Conservation (phyloP, 306 rosid genomes). For the peach (Prunus persica) region DNA sequence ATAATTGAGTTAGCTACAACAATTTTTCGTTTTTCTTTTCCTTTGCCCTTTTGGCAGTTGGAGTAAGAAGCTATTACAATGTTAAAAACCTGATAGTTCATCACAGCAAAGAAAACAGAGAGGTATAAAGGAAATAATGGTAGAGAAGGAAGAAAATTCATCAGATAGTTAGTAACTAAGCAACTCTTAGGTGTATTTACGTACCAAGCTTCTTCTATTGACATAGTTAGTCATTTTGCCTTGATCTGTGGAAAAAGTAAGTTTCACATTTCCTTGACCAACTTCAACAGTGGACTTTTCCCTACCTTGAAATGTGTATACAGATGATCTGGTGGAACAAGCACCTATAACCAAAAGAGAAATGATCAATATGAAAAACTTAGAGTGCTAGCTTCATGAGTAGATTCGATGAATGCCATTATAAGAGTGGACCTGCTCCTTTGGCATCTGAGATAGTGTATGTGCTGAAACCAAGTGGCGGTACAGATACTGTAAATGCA, state of each 20-base stretch:
- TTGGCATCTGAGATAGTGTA: constrained; percentile 38
- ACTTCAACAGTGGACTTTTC: constrained; percentile 41
- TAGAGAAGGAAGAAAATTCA: constrained; percentile 8
- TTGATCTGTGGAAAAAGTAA: constrained; percentile 36
- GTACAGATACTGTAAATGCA: constrained; percentile 46
- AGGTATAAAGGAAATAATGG: not conserved
- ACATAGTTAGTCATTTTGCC: constrained; percentile 34
- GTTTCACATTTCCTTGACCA: constrained; percentile 50
- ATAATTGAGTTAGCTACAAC: constrained; percentile 12
- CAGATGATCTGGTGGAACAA: constrained; percentile 52
- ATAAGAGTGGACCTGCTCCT: constrained; percentile 32
- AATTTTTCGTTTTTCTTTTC: not conserved
- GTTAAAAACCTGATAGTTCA: not conserved
- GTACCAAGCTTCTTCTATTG: constrained; percentile 45
- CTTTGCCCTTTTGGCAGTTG: not conserved
- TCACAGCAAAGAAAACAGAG: not conserved
- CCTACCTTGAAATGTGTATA: constrained; percentile 23
- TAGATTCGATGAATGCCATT: constrained; percentile 1
- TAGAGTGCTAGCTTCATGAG: constrained; percentile 18
- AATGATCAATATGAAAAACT: constrained; percentile 20
- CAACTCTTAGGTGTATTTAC: constrained; percentile 12
- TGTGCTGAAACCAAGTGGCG: constrained; percentile 56
- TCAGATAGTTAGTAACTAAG: not conserved
- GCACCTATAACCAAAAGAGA: constrained; percentile 44
- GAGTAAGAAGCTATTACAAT: not conserved